Conservation (phyloP, 352 stramenopile genomes). For the Phytophthora ohioensis region DNA sequence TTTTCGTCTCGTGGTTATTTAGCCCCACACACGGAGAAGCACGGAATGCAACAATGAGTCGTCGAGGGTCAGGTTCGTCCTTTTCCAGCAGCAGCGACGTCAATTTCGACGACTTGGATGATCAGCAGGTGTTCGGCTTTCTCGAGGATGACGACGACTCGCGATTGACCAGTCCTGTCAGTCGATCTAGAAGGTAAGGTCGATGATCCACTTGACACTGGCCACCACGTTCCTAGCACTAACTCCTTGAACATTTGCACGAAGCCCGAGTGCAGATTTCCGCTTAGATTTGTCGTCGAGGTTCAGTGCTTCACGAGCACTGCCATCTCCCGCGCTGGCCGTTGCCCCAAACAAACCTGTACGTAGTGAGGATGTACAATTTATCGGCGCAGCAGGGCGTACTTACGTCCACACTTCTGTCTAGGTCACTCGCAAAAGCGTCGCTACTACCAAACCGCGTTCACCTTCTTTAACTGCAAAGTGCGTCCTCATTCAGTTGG, state of each 20-base stretch:
- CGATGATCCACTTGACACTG: not conserved
- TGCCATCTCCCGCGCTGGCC: slow-evolving; percentile 14
- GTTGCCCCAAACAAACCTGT: slow-evolving; percentile 28
- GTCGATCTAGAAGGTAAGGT: slow-evolving; percentile 36
- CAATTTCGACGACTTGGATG: slow-evolving; percentile 71
- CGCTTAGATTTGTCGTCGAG: slow-evolving; percentile 64
- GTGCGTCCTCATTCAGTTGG: slow-evolving; percentile 10
- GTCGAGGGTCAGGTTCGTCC: slow-evolving; percentile 51
- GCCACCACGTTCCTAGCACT: not conserved
- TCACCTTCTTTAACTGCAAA: slow-evolving; percentile 32
- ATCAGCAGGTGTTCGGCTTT: slow-evolving; percentile 63
- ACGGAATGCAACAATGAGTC: slow-evolving; percentile 24
- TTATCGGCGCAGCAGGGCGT: not conserved
- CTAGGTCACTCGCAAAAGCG: slow-evolving; percentile 22
- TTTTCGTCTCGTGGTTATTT: slow-evolving; percentile 5
- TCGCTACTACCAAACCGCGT: slow-evolving; percentile 33
- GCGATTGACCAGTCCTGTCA: slow-evolving; percentile 13
- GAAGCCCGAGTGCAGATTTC: slow-evolving; percentile 52
- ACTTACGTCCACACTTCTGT: not conserved
- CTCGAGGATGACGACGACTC: slow-evolving; percentile 57
- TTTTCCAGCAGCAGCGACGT: slow-evolving; percentile 62
- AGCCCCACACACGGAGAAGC: not conserved
- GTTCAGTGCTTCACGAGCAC: slow-evolving; percentile 32
- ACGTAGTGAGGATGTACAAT: not conserved
- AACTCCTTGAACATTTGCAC: not conserved